phyloP scores from a whole-genome alignment of 2,329 filamentous ascomycete genomes.

The Westerdykella aurantiaca region DNA sequence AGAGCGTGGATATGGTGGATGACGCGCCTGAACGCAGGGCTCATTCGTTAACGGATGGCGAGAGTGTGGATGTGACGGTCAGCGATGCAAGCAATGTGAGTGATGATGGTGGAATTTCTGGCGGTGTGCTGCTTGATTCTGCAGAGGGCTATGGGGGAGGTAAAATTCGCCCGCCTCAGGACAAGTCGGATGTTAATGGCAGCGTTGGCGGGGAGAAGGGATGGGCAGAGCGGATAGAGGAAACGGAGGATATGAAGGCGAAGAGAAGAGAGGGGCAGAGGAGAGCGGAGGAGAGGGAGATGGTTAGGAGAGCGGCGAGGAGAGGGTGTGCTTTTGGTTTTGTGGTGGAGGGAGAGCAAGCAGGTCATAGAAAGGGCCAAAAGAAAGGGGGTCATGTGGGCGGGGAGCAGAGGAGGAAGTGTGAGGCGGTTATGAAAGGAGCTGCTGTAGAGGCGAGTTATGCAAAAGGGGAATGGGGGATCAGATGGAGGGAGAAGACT shows the following conservation, averaged over 20 bases:
- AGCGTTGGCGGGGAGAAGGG: slow-evolving; percentile 54
- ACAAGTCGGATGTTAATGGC: slow-evolving; percentile 50
- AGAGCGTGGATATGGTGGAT: slow-evolving; percentile 43
- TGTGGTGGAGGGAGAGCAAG: slow-evolving; percentile 13
- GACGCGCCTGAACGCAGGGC: slow-evolving; percentile 15
- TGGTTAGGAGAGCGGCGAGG: slow-evolving; percentile 58
- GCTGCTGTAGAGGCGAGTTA: slow-evolving; percentile 56
- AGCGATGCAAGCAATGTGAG: slow-evolving; percentile 1
- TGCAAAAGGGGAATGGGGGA: slow-evolving; percentile 56
- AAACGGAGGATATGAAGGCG: slow-evolving; percentile 48
- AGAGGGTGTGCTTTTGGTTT: slow-evolving; percentile 55
- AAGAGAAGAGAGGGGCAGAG: slow-evolving; percentile 48
- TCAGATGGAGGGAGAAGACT: slow-evolving; percentile 50
- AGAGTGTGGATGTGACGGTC: not conserved
- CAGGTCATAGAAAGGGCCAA: not conserved
- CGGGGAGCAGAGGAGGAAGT: slow-evolving; percentile 38
- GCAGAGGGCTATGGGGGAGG: slow-evolving; percentile 26
- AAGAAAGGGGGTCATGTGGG: slow-evolving; percentile 3
- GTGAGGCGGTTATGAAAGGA: slow-evolving; percentile 56
- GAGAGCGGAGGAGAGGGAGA: slow-evolving; percentile 48
- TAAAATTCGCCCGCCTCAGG: slow-evolving; percentile 38
- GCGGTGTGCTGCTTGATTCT: slow-evolving; percentile 9
- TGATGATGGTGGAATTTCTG: slow-evolving; percentile 7
- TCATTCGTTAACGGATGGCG: slow-evolving; percentile 1
- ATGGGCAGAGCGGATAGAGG: slow-evolving; percentile 47